Conservation (phyloP, 2,329 filamentous ascomycete species). For the Calonectria pseudoreteaudii region DNA sequence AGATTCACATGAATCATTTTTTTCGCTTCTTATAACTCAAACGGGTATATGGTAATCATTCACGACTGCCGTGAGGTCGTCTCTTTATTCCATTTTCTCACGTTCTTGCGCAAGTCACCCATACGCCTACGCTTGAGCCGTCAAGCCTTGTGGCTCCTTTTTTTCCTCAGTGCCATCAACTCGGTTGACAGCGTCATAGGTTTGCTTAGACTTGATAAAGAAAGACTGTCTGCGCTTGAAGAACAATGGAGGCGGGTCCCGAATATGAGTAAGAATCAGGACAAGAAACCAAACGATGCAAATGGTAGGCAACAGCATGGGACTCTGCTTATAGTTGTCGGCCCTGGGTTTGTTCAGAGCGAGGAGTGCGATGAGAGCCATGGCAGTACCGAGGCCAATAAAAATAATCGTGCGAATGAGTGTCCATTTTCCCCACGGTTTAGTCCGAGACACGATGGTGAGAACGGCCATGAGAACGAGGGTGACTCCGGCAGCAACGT, state of each 20-base stretch:
- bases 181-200: constrained; percentile 30
- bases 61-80: neutral
- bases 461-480: constrained; percentile 49
- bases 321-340: constrained; percentile 38
- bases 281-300: constrained; percentile 49
- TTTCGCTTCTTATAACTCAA: neutral
- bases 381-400: constrained; percentile 45
- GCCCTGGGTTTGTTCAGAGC: constrained; percentile 32
- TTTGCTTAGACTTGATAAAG: constrained; percentile 25
- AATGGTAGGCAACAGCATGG: constrained; percentile 50
- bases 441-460: constrained; percentile 45
- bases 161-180: constrained; percentile 12
- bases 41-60: constrained; percentile 2
- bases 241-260: constrained; percentile 39
- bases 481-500: constrained; percentile 47
- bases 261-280: constrained; percentile 49
- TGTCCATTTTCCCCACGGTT: constrained; percentile 47
- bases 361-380: constrained; percentile 43
- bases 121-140: neutral
- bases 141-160: constrained; percentile 4
- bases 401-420: constrained; percentile 46
- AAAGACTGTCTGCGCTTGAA: constrained; percentile 33
- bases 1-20: constrained; percentile 2
- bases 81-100: neutral
- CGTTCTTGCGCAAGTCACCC: neutral